Percentiles rank a stretch among this genome's conserved stretches.
Conservation (phyloP, 176 grass and related monocot species). For the Urochloa ruziziensis region DNA sequence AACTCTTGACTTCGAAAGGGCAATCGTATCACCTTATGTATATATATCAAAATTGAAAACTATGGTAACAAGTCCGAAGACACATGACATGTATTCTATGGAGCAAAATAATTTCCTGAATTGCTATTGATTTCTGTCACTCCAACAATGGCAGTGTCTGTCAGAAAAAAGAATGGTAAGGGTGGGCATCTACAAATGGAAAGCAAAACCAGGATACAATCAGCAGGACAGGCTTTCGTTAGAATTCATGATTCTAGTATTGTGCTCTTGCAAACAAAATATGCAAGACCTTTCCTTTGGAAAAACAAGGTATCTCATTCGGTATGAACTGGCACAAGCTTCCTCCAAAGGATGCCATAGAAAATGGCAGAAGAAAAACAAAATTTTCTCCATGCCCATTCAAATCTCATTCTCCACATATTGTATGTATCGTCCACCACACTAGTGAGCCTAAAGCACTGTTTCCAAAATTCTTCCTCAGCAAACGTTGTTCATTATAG, state of each 20-base stretch:
- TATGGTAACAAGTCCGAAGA: neutral
- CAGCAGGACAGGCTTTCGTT: neutral
- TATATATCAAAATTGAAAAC: neutral
- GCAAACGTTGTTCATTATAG: constrained; percentile 35
- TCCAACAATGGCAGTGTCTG: constrained; percentile 20
- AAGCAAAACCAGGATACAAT: constrained; percentile 36
- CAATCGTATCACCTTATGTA: neutral
- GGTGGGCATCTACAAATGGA: constrained; percentile 36
- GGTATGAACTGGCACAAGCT: neutral
- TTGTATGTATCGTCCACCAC: constrained; percentile 16
- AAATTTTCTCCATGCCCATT: constrained; percentile 16
- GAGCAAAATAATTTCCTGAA: constrained; percentile 33
- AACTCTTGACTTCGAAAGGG: neutral
- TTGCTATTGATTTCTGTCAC: constrained; percentile 38
- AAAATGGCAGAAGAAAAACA: constrained; percentile 36
- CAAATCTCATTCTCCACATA: constrained; percentile 1
- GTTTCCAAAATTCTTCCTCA: constrained; percentile 29
- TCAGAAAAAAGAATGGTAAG: constrained; percentile 50
- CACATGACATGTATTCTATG: neutral
- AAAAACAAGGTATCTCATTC: constrained; percentile 4
- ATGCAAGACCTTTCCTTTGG: constrained; percentile 32
- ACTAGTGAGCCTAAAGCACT: constrained; percentile 15
- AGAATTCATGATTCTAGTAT: constrained; percentile 8
- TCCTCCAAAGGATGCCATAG: constrained; percentile 8
- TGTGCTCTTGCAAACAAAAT: constrained; percentile 22